Conservation (phyloP, 2,329 filamentous ascomycete species). For the Apiospora aurea region DNA sequence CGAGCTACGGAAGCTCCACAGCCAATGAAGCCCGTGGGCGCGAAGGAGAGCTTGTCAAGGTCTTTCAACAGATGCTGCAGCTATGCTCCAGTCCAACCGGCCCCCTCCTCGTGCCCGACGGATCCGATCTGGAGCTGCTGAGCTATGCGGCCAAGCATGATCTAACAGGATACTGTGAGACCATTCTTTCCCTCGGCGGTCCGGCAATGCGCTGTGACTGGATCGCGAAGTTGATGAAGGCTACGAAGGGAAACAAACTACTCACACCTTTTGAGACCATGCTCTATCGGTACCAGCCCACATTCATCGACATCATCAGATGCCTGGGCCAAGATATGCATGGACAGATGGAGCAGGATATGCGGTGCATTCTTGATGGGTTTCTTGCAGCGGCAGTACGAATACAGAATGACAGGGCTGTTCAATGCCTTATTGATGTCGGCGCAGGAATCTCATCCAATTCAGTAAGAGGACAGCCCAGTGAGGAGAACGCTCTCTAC, state of each 20-base stretch:
- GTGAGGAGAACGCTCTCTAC: background rate
- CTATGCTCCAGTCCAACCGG: background rate
- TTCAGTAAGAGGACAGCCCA: background rate
- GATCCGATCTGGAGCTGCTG: background rate
- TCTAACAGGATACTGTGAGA: background rate
- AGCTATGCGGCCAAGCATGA: background rate
- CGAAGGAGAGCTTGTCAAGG: background rate
- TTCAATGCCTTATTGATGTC: background rate
- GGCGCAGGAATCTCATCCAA: background rate
- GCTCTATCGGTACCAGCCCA: background rate
- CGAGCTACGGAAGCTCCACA: background rate
- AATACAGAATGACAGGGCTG: background rate
- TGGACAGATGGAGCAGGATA: background rate
- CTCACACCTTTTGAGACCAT: background rate
- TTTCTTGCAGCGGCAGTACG: background rate
- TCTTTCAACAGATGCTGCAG: background rate
- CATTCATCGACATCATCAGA: background rate
- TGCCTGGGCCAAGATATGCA: background rate
- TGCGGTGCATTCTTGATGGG: background rate
- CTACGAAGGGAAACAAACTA: fast-evolving
- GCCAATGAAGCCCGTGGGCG: background rate
- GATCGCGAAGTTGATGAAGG: background rate
- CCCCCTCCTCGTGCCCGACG: background rate
- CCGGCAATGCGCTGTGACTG: background rate
- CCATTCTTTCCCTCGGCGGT: background rate